Percentiles rank a stretch among this genome's conserved stretches.
Evolutionary conservation across 306 rosid species (phyloP).

Genomic region (Psophocarpus tetragonolobus): DNA sequence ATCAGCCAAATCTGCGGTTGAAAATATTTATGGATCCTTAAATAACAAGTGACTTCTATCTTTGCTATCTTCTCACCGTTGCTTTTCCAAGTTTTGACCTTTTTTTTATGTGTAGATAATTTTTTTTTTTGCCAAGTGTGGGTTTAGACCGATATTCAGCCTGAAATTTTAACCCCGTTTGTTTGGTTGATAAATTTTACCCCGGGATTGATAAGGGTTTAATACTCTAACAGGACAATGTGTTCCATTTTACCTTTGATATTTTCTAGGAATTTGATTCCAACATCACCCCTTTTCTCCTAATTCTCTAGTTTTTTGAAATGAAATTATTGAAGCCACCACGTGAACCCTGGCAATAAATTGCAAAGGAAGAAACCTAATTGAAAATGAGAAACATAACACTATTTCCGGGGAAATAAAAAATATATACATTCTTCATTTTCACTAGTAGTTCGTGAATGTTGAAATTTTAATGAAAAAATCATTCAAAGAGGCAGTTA

Average conservation of each 20-base stretch:
- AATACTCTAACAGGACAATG: not conserved
- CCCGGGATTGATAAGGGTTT: not conserved
- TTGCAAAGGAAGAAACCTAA: slow-evolving; percentile 4
- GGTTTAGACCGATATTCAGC: not conserved
- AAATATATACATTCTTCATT: not conserved
- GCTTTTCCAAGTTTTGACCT: not conserved
- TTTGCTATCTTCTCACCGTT: not conserved
- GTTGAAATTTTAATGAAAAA: not conserved
- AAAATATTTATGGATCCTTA: not conserved
- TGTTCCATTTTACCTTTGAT: not conserved
- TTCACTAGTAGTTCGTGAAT: not conserved
- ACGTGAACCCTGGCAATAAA: not conserved
- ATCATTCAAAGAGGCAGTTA: not conserved
- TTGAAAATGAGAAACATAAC: not conserved
- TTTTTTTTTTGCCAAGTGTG: not conserved
- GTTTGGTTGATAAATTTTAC: not conserved
- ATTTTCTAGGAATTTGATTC: not conserved
- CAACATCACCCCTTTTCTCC: not conserved
- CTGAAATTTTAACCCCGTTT: not conserved
- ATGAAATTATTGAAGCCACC: not conserved
- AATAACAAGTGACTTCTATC: not conserved
- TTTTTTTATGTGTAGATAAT: not conserved
- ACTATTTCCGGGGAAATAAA: not conserved
- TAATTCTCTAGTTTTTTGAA: not conserved
- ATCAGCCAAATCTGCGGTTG: not conserved